Percentiles rank a stretch among this genome's conserved stretches.
Evolutionary conservation across 768 basidiomycete species (phyloP).

Genomic region (Phanerochaete carnosa): DNA sequence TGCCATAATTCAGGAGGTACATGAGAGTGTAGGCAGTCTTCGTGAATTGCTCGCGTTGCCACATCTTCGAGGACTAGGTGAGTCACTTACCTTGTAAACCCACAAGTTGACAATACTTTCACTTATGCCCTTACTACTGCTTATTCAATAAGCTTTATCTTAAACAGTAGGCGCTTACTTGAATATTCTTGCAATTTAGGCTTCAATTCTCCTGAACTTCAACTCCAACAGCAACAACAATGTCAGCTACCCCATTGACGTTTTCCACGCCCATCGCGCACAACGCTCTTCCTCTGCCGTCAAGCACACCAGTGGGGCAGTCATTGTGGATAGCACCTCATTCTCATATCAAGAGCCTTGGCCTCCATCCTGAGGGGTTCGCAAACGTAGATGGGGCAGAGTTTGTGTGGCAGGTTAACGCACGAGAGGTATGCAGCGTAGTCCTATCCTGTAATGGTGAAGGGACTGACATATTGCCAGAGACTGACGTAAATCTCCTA

Average conservation of each 20-base stretch:
- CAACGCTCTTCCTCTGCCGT: conserved; percentile 70
- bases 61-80: no score
- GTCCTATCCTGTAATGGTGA: background rate
- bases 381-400: conserved; percentile 74
- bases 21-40: no score
- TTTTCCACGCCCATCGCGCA: conserved; percentile 41
- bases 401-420: conserved; percentile 87
- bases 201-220: no score
- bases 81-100: no score
- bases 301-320: conserved; percentile 55
- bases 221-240: background rate
- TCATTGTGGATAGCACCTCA: conserved; percentile 86
- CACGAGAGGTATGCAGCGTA: conserved; percentile 69
- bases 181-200: no score
- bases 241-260: conserved; percentile 10
- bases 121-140: no score
- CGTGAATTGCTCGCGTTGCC: no score
- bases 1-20: no score
- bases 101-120: no score
- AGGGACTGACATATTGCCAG: background rate
- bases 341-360: conserved; percentile 96
- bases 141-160: no score
- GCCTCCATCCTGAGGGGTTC: conserved; percentile 78
- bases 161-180: no score
- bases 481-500: conserved; percentile 25